Evolutionary conservation across 2,329 filamentous ascomycete species (phyloP).

Genomic region (Elsinoe arachidis): DNA sequence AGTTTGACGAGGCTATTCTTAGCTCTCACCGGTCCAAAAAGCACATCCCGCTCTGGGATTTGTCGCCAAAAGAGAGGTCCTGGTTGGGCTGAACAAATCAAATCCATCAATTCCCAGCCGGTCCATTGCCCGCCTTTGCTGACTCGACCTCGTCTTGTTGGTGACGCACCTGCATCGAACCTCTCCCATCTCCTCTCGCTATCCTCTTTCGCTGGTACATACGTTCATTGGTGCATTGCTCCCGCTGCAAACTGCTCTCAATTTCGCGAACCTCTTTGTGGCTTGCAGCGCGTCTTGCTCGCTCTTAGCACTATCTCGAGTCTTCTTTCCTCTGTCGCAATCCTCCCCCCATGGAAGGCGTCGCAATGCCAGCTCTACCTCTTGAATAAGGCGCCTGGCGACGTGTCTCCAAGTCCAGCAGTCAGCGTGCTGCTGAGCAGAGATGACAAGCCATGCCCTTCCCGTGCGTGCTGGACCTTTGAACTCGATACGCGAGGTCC

Average conservation of each 20-base stretch:
- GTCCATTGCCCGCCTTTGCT: slow-evolving; percentile 2
- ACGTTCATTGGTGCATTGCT: slow-evolving; percentile 1
- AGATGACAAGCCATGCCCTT: neutral
- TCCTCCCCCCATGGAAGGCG: neutral
- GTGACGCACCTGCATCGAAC: slow-evolving; percentile 5
- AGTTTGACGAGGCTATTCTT: neutral
- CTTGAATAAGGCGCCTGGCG: neutral
- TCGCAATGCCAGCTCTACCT: neutral
- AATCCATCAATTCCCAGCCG: neutral
- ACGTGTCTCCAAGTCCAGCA: neutral
- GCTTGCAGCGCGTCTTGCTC: neutral
- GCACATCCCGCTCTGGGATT: too few relatives aligned
- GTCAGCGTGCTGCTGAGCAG: neutral
- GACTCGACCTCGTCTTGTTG: slow-evolving; percentile 6
- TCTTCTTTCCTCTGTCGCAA: neutral
- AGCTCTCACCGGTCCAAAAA: neutral
- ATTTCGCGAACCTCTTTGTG: slow-evolving; percentile 3
- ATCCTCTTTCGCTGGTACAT: neutral
- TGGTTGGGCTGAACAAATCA: slow-evolving; percentile 2
- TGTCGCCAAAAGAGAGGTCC: neutral
- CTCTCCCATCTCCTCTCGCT: neutral
- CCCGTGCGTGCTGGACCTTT: neutral
- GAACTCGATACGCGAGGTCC: slow-evolving; percentile 6
- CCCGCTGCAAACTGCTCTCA: neutral
- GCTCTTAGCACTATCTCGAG: neutral